Evolutionary conservation across 352 stramenopile species (phyloP).

Genomic region (Pythium apleroticum): DNA sequence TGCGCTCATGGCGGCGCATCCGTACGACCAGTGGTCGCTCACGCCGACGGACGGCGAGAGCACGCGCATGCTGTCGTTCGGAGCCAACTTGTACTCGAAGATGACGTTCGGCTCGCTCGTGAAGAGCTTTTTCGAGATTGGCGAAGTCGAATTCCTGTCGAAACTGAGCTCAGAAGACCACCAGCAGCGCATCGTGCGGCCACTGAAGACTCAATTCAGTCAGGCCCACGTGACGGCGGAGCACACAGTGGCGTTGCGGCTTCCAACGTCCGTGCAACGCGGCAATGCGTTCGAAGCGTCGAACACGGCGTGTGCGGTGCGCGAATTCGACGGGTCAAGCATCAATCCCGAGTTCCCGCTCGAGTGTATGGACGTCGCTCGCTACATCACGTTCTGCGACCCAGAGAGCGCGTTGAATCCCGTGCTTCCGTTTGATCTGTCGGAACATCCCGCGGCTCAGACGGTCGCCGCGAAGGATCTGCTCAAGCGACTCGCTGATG

Average conservation of each 20-base stretch:
- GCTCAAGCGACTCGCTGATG: slow-evolving; percentile 89
- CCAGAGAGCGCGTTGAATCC: slow-evolving; percentile 45
- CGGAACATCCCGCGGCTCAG: slow-evolving; percentile 82
- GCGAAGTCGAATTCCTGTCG: slow-evolving; percentile 61
- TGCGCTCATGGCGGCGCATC: slow-evolving; percentile 65
- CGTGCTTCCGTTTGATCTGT: slow-evolving; percentile 93
- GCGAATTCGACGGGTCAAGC: slow-evolving; percentile 32
- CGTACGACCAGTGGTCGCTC: slow-evolving; percentile 49
- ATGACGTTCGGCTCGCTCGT: slow-evolving; percentile 71
- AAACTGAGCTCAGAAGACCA: slow-evolving; percentile 60
- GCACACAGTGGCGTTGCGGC: slow-evolving; percentile 19
- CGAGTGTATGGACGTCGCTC: slow-evolving; percentile 61
- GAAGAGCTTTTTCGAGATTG: slow-evolving; percentile 84
- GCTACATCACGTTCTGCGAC: slow-evolving; percentile 77
- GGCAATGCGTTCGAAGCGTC: slow-evolving; percentile 52
- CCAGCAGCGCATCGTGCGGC: slow-evolving; percentile 45
- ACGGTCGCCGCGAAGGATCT: slow-evolving; percentile 94
- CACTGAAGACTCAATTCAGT: slow-evolving; percentile 71
- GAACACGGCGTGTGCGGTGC: slow-evolving; percentile 78
- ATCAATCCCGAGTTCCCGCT: slow-evolving; percentile 80
- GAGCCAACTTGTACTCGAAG: slow-evolving; percentile 84
- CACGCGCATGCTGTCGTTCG: slow-evolving; percentile 62
- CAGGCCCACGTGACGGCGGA: slow-evolving; percentile 48
- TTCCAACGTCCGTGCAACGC: slow-evolving; percentile 16
- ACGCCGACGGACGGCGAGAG: slow-evolving; percentile 73